Evolutionary conservation across 2,329 filamentous ascomycete species (phyloP), one percentile per base, ranked within the genome.

Genomic region (Chaetomiaceae sp.): DNA sequence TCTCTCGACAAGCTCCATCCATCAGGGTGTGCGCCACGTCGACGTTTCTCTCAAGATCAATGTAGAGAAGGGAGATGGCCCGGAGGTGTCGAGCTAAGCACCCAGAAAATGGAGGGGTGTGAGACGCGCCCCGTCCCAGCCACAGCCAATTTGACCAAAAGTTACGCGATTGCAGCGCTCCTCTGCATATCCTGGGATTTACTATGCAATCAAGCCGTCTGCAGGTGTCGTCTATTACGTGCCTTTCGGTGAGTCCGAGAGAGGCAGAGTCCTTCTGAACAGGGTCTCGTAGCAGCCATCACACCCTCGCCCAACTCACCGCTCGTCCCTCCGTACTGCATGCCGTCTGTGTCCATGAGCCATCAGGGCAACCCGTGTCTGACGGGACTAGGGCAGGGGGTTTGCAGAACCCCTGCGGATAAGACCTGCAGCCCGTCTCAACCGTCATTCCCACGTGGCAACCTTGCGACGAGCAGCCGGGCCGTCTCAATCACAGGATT

Each of bases 31-130:
- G 3, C 82, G 87, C 25, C 90, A 96, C 66, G 83, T 99, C 40
- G 93, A 99, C 68, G 97, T 96, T 67, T 96, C 91, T 5, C 76
- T 99, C 60, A 99, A 99, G 75, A 91, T 99, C 57, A 68, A 80
- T 51, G 53, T 62, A 3, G 58, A 58, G n/a, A 55, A 60, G 23
- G 56, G 51, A 7, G 45, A 54, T 23, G 58, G 55, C 17, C 55
- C 57, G 3, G 55, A 55, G 38, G 44, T 56, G 30, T 56, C 58
- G 10, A 58, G 55, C 33, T 58, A 34, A 55, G 21, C 38, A 33
- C 8, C 30, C 25, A 27, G 10, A 19, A 38, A n/a, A n/a, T n/a
- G n/a, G 33, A 34, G 19, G 20, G 25, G 8, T 6, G 7, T 9
- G 25, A 17, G 19, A 6, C 6, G 17, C 6, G 2, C 3, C 16